Conservation (phyloP, 2,329 filamentous ascomycete species). For the Monosporascus sp. region DNA sequence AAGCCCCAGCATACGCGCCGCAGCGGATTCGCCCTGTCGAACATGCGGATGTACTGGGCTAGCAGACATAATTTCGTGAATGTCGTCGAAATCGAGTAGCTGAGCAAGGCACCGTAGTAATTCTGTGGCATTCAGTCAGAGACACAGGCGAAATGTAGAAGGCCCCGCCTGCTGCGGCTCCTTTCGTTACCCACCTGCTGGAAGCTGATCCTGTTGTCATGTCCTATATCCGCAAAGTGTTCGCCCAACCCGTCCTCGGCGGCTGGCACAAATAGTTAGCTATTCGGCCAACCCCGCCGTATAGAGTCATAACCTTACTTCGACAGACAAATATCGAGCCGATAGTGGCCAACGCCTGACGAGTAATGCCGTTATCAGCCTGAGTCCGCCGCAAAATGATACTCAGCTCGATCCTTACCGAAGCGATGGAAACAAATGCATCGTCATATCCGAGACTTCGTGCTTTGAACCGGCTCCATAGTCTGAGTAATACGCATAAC, state of each 20-base stretch:
- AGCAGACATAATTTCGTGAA: slow-evolving; percentile 34
- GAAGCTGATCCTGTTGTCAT: slow-evolving; percentile 14
- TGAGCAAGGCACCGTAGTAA: slow-evolving; percentile 27
- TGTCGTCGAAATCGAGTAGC: slow-evolving; percentile 28
- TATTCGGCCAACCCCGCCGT: not conserved
- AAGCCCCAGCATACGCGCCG: slow-evolving; percentile 19
- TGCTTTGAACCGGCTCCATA: slow-evolving; percentile 24
- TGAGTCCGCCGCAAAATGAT: too few species aligned
- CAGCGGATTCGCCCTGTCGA: slow-evolving; percentile 14
- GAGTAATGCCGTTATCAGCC: too few species aligned
- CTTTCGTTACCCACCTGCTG: slow-evolving; percentile 15
- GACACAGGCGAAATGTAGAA: not conserved
- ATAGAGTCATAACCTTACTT: slow-evolving; percentile 8
- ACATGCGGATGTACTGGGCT: slow-evolving; percentile 33
- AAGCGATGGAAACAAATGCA: slow-evolving; percentile 28
- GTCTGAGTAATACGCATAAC: slow-evolving; percentile 20
- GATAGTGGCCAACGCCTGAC: slow-evolving; percentile 19
- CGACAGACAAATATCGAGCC: slow-evolving; percentile 19
- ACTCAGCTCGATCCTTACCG: slow-evolving; percentile 15
- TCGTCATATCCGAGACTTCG: slow-evolving; percentile 30
- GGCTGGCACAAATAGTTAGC: slow-evolving; percentile 9
- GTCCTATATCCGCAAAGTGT: slow-evolving; percentile 17
- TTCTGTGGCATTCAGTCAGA: slow-evolving; percentile 12
- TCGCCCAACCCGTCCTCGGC: slow-evolving; percentile 23
- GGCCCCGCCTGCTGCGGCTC: slow-evolving; percentile 3